Percentiles rank a stretch among this genome's conserved stretches.
Conservation (phyloP, 352 stramenopile species). For the Peronospora destructor region DNA sequence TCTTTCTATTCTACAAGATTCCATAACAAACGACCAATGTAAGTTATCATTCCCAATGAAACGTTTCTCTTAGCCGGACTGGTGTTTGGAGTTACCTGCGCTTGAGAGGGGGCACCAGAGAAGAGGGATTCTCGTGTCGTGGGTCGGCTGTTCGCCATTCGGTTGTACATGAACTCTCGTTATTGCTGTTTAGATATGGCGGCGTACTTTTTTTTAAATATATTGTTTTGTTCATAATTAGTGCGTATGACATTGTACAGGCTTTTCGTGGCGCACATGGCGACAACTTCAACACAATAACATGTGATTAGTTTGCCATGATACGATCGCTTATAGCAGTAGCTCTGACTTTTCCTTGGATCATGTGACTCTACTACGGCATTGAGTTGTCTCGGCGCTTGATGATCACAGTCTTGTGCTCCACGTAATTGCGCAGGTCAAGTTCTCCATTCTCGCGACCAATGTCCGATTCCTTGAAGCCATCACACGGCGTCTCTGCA, state of each 20-base stretch:
- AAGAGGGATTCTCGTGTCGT: conserved; percentile 62
- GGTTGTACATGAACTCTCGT: conserved; percentile 66
- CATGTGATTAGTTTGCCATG: too few species aligned
- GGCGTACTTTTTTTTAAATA: not conserved
- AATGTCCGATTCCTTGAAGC: conserved; percentile 83
- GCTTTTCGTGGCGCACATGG: not conserved
- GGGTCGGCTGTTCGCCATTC: conserved; percentile 53
- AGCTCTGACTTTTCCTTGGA: conserved; percentile 6
- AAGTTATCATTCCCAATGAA: not conserved
- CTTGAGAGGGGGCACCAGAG: conserved; percentile 41
- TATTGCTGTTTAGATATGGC: not conserved
- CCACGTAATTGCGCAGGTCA: conserved; percentile 67
- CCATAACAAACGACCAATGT: not conserved
- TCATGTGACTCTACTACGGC: conserved; percentile 16
- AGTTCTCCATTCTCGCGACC: conserved; percentile 75
- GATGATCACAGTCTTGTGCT: conserved; percentile 74
- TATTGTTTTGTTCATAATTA: too few species aligned
- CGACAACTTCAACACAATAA: not conserved
- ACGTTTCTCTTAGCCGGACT: not conserved
- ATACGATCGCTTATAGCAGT: conserved; percentile 1
- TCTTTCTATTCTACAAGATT: conserved; percentile 27
- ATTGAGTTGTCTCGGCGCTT: conserved; percentile 47
- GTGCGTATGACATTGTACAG: not conserved
- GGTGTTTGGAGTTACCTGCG: conserved; percentile 25
- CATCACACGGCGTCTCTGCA: conserved; percentile 76